Evolutionary conservation across 2,329 filamentous ascomycete genomes (phyloP).

Genomic region (Pyrenophora seminiperda): DNA sequence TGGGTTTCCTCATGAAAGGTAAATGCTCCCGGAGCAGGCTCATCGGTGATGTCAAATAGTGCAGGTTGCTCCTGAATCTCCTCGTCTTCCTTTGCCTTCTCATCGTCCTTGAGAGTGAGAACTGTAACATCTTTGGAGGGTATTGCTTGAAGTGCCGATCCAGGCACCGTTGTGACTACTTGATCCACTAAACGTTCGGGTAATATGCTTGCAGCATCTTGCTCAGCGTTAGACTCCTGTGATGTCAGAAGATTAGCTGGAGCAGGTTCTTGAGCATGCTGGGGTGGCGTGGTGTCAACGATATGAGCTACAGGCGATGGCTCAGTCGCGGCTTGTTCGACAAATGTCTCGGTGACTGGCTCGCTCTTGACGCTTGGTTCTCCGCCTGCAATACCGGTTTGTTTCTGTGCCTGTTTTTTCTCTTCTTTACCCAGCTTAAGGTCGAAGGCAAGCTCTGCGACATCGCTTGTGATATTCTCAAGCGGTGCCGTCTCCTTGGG

Average conservation of each 20-base stretch:
- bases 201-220: background rate
- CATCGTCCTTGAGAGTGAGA: constrained; percentile 26
- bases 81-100: constrained; percentile 41
- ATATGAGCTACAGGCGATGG: background rate
- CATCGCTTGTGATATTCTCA: constrained; percentile 2
- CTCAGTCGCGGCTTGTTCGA: constrained; percentile 1
- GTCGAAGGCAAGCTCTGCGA: constrained; percentile 24
- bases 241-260: background rate
- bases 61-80: constrained; percentile 29
- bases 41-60: constrained; percentile 11
- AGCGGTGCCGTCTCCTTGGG: background rate
- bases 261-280: constrained; percentile 1
- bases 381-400: constrained; percentile 16
- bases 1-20: constrained; percentile 3
- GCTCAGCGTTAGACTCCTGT: background rate
- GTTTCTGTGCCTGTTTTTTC: constrained; percentile 39
- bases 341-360: background rate
- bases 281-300: background rate
- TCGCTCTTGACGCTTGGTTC: constrained; percentile 10
- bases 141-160: constrained; percentile 14
- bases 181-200: constrained; percentile 8
- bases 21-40: background rate
- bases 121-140: constrained; percentile 21
- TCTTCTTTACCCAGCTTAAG: constrained; percentile 46
- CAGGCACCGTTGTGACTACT: background rate